phyloP scores from a whole-genome alignment of 495 filamentous ascomycete genomes.

The Clavariopsis aquatica region DNA sequence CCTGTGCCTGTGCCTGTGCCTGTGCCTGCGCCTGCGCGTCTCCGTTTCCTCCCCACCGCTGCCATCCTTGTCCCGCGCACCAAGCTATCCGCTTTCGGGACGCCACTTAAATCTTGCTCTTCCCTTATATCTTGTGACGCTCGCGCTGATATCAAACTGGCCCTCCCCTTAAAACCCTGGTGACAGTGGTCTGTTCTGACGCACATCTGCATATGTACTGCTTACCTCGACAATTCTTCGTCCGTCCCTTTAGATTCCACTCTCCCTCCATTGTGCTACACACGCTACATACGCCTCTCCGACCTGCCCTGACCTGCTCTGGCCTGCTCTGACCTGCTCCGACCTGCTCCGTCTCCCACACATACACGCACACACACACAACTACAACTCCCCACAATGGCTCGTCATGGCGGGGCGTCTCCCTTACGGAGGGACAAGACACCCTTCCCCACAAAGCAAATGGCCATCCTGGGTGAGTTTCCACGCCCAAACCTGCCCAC shows the following conservation, averaged over 20 bases:
- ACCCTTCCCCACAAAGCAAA: slow-evolving; percentile 36
- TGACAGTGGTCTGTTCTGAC: slow-evolving; percentile 12
- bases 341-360: neutral
- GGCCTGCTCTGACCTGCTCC: neutral
- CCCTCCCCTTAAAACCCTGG: slow-evolving; percentile 29
- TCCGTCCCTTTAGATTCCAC: neutral
- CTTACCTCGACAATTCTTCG: slow-evolving; percentile 3
- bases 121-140: slow-evolving; percentile 34
- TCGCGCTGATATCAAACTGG: slow-evolving; percentile 33
- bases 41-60: slow-evolving; percentile 36
- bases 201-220: slow-evolving; percentile 10
- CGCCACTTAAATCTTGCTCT: slow-evolving; percentile 39
- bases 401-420: slow-evolving; percentile 25
- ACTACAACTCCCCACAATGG: slow-evolving; percentile 19
- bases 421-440: slow-evolving; percentile 23
- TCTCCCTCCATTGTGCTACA: neutral
- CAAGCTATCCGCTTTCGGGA: slow-evolving; percentile 33
- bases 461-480: slow-evolving; percentile 37
- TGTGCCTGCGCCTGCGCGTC: too few relatives aligned
- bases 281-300: neutral
- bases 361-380: too few relatives aligned
- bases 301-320: neutral
- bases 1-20: slow-evolving; percentile 16
- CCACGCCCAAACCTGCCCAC: neutral
- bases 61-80: slow-evolving; percentile 33